Percentiles rank a stretch among this genome's conserved stretches.
These are phyloP conservation scores for Scheffersomyces stipitis DNA, from an alignment of 805 yeast species.

Conservation along the genomic window DNA sequence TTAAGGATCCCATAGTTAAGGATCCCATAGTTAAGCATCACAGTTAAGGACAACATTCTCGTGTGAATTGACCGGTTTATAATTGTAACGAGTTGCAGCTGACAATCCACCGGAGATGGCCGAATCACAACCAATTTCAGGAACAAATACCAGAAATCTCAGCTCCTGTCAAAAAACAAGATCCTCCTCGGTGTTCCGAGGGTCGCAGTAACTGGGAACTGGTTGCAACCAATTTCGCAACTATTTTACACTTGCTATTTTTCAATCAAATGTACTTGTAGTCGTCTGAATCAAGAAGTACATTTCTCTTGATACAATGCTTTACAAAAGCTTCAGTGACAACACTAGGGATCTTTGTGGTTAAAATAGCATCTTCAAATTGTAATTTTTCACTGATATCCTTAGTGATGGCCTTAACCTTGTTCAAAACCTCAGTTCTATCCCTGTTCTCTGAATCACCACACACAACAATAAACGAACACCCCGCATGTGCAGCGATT, in stretches of 20 bases:
- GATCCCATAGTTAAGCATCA: too few species aligned
- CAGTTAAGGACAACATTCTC: too few species aligned
- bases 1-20: too few species aligned
- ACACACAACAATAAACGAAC: constrained; percentile 42
- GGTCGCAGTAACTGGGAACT: constrained; percentile 2
- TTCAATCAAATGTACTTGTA: constrained; percentile 17
- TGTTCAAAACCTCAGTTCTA: constrained; percentile 2
- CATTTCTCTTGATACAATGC: constrained; percentile 23
- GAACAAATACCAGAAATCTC: too few species aligned
- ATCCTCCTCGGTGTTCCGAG: too few species aligned
- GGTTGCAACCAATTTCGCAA: constrained; percentile 1
- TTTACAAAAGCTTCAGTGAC: constrained; percentile 34
- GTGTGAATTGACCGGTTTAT: too few species aligned
- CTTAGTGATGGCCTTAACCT: constrained; percentile 14
- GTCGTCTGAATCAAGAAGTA: constrained; percentile 31
- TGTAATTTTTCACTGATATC: constrained; percentile 8
- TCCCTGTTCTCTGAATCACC: constrained; percentile 2
- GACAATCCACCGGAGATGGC: too few species aligned
- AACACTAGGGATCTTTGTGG: constrained; percentile 30
- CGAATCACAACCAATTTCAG: too few species aligned
- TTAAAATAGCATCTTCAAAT: constrained; percentile 11
- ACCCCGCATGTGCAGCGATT: constrained; percentile 16
- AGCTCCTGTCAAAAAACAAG: too few species aligned
- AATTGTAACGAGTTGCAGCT: too few species aligned
- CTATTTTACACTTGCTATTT: too few species aligned